Conservation (phyloP, 2,329 filamentous ascomycete genomes). For the Pseudocercospora crystallina region DNA sequence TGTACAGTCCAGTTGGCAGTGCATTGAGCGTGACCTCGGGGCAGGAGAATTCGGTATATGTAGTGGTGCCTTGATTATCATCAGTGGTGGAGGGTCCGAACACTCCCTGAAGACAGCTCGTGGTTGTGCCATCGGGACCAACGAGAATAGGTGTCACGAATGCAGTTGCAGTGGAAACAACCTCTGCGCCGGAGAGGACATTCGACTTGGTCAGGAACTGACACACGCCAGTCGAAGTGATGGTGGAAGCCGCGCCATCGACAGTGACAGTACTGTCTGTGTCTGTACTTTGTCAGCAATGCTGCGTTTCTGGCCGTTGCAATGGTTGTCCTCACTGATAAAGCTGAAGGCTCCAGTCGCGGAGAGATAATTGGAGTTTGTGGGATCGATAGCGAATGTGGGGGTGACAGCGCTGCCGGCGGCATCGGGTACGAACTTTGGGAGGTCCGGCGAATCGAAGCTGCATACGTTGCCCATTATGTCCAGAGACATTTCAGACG, state of each 20-base stretch:
- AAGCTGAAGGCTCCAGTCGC: conserved; percentile 1
- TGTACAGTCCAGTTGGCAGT: conserved; percentile 1
- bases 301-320: too few species aligned
- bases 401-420: conserved; percentile 1
- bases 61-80: neutral
- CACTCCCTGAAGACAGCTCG: neutral
- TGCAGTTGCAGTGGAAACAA: too few species aligned
- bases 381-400: conserved; percentile 1
- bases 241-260: too few species aligned
- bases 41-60: conserved; percentile 3
- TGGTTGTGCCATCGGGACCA: conserved; percentile 1
- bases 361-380: conserved; percentile 6
- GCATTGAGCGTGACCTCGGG: neutral
- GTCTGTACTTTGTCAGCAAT: too few species aligned
- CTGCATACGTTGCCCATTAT: conserved; percentile 7
- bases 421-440: neutral
- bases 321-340: neutral
- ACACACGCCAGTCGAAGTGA: too few species aligned
- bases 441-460: conserved; percentile 6
- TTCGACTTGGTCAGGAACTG: too few species aligned
- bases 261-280: too few species aligned
- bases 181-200: too few species aligned
- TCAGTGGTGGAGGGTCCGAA: neutral
- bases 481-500: neutral
- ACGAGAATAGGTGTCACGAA: neutral